Evolutionary conservation across 306 rosid genomes (phyloP).

Genomic region (Amphicarpaea edgeworthii): DNA sequence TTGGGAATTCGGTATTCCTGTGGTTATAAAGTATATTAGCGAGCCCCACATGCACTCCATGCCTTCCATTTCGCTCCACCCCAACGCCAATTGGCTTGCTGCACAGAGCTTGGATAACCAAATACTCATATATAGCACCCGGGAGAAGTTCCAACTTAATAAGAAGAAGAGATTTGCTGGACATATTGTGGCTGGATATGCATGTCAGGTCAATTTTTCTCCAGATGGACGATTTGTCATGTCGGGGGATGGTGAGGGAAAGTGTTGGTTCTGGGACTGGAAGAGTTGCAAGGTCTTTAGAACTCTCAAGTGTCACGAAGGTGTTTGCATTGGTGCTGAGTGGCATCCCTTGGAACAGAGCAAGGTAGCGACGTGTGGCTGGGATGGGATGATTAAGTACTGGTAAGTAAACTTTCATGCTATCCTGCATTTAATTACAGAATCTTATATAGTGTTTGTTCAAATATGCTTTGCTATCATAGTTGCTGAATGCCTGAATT

Average conservation of each 20-base stretch:
- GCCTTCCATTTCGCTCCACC: slow-evolving; percentile 95
- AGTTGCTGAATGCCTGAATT: slow-evolving; percentile 10
- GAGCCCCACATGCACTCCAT: slow-evolving; percentile 99
- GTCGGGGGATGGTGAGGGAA: slow-evolving; percentile 96
- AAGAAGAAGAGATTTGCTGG: slow-evolving; percentile 98
- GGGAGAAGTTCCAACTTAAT: slow-evolving; percentile 98
- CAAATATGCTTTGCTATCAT: slow-evolving; percentile 15
- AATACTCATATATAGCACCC: slow-evolving; percentile 91
- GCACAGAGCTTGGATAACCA: slow-evolving; percentile 99
- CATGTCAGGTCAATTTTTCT: slow-evolving; percentile 93
- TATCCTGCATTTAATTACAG: background rate
- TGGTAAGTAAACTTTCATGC: slow-evolving; percentile 68
- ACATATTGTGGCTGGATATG: slow-evolving; percentile 93
- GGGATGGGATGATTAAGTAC: slow-evolving; percentile 97
- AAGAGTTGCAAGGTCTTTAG: slow-evolving; percentile 97
- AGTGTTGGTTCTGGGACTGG: slow-evolving; percentile 99
- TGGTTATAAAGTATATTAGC: slow-evolving; percentile 94
- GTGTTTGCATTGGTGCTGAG: slow-evolving; percentile 88
- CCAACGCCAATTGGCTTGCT: slow-evolving; percentile 93
- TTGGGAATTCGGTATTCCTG: slow-evolving; percentile 98
- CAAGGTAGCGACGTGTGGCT: slow-evolving; percentile 97
- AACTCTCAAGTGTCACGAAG: slow-evolving; percentile 92
- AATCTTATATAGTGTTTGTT: slow-evolving; percentile 25
- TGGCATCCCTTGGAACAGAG: slow-evolving; percentile 99
- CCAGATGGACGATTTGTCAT: slow-evolving; percentile 97